Evolutionary conservation across 192 early-diverging fungal genomes (phyloP).

Genomic region (Entomortierella chlamydospora): DNA sequence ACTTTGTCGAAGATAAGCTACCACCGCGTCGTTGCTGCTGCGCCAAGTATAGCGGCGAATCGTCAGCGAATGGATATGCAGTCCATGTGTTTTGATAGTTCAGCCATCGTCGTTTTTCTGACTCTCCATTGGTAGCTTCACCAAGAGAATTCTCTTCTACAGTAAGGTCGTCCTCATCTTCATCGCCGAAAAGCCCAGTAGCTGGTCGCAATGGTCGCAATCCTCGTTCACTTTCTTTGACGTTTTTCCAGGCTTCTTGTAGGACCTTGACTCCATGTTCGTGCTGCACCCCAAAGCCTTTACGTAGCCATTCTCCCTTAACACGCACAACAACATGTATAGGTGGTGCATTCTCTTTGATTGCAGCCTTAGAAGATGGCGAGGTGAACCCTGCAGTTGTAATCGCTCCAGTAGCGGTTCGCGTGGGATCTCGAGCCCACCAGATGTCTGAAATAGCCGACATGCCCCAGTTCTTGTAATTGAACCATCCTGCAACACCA

Average conservation of each 20-base stretch:
- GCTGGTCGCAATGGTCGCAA: constrained; percentile 13
- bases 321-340: constrained; percentile 50
- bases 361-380: background rate
- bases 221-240: constrained; percentile 39
- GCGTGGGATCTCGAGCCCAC: constrained; percentile 41
- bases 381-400: background rate
- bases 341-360: constrained; percentile 16
- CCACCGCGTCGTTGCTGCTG: constrained; percentile 33
- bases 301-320: constrained; percentile 44
- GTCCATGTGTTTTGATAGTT: constrained; percentile 47
- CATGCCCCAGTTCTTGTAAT: constrained; percentile 51
- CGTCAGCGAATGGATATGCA: constrained; percentile 43
- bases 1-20: constrained; percentile 3
- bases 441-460: constrained; percentile 36
- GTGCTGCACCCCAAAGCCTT: constrained; percentile 44
- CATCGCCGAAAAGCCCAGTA: background rate
- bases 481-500: constrained; percentile 34
- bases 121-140: constrained; percentile 5
- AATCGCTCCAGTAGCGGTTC: constrained; percentile 1
- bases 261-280: constrained; percentile 42
- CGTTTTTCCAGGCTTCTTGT: constrained; percentile 49
- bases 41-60: constrained; percentile 29
- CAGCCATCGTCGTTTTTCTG: constrained; percentile 48
- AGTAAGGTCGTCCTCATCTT: constrained; percentile 10
- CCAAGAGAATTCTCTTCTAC: background rate